Conservation (phyloP, 2,329 filamentous ascomycete species). For the Rhynchosporium graminicola region DNA sequence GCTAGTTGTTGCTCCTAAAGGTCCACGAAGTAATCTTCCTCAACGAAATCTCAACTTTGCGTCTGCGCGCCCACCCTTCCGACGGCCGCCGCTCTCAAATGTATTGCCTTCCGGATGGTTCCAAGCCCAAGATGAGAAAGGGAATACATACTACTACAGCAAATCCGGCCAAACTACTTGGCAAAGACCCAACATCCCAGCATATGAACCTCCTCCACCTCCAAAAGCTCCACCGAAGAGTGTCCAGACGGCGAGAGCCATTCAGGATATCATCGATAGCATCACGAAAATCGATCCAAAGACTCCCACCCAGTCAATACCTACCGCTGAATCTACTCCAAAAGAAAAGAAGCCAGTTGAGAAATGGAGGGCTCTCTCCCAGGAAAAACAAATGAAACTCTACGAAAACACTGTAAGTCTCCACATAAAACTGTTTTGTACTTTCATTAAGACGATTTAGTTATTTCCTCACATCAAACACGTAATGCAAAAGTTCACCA, state of each 20-base stretch:
- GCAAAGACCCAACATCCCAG: constrained; percentile 72
- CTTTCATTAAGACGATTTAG: constrained; percentile 47
- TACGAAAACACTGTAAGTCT: constrained; percentile 86
- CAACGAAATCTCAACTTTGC: constrained; percentile 56
- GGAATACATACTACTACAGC: constrained; percentile 84
- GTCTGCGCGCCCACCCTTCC: constrained; percentile 55
- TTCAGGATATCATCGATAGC: constrained; percentile 84
- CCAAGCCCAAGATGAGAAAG: constrained; percentile 67
- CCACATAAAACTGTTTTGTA: background rate
- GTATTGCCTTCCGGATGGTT: constrained; percentile 85
- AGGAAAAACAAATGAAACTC: constrained; percentile 91
- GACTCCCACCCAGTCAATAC: constrained; percentile 58
- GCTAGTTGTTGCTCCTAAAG: constrained; percentile 47
- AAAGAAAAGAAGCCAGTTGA: constrained; percentile 63
- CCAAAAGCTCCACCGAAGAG: constrained; percentile 54
- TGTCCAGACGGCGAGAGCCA: constrained; percentile 61
- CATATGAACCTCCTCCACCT: constrained; percentile 56
- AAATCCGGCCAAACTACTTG: constrained; percentile 77
- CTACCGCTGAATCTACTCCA: constrained; percentile 51
- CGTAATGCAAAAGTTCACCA: constrained; percentile 82
- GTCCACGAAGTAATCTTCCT: constrained; percentile 48
- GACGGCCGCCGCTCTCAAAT: constrained; percentile 50
- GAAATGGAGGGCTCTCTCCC: constrained; percentile 67
- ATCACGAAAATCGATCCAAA: constrained; percentile 65
- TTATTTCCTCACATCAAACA: constrained; percentile 83